A percentile compares a stretch with the other conserved stretches of the same genome.
These are phyloP conservation scores for Candida ficus DNA, from an alignment of 805 yeast species.

Conservation along the genomic window DNA sequence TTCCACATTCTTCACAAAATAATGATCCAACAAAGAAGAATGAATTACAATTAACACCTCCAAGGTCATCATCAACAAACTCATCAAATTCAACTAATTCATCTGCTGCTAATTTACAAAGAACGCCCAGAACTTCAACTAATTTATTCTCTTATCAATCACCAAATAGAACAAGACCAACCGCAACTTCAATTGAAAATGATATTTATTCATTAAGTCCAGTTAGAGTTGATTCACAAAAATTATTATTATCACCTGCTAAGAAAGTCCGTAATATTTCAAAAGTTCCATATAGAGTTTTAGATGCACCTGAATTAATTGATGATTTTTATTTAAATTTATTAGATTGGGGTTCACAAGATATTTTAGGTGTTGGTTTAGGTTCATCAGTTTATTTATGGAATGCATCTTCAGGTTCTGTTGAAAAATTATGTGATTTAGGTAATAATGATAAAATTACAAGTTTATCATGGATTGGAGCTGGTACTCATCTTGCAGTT, in stretches of 20 bases:
- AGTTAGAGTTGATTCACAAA: constrained; percentile 83
- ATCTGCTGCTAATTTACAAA: constrained; percentile 19
- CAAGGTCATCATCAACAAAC: constrained; percentile 26
- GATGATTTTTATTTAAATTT: constrained; percentile 91
- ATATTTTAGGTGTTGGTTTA: constrained; percentile 83
- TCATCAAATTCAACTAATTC: constrained; percentile 9
- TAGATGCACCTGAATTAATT: constrained; percentile 93
- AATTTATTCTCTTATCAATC: constrained; percentile 74
- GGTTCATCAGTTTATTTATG: constrained; percentile 86
- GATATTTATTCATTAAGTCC: constrained; percentile 81
- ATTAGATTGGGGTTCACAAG: constrained; percentile 93
- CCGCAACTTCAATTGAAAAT: constrained; percentile 55
- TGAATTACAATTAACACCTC: constrained; percentile 24
- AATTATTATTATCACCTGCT: constrained; percentile 73
- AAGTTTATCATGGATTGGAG: constrained; percentile 87
- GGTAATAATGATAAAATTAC: constrained; percentile 68
- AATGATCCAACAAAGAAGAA: constrained; percentile 29
- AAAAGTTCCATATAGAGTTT: constrained; percentile 84
- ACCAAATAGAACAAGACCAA: constrained; percentile 58
- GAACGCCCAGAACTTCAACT: constrained; percentile 36
- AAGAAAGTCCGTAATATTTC: constrained; percentile 73
- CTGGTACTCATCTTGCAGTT: constrained; percentile 91
- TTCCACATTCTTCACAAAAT: constrained; percentile 38
- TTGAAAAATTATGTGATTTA: constrained; percentile 72
- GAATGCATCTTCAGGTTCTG: constrained; percentile 83